These are phyloP conservation scores for Trichoderma virens DNA, from an alignment of 495 filamentous ascomycete genomes.

Conservation along the genomic window DNA sequence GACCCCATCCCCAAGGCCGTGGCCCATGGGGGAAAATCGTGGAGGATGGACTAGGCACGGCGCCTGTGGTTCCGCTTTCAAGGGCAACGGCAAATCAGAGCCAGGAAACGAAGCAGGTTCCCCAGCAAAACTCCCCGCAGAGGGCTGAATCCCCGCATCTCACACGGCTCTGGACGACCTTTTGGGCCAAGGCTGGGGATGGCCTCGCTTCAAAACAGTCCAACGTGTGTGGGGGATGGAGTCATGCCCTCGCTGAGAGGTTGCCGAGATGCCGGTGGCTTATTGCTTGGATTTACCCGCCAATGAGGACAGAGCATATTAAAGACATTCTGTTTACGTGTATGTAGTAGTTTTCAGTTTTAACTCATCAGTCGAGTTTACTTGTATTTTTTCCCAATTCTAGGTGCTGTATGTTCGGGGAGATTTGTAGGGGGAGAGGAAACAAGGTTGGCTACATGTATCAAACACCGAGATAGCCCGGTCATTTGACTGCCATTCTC, in stretches of 20 bases:
- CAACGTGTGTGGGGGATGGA: neutral
- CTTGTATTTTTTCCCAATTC: no score
- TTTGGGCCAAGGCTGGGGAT: neutral
- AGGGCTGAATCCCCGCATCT: neutral
- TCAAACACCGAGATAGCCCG: no score
- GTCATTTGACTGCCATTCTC: no score
- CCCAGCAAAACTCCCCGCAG: neutral
- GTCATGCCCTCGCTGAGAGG: neutral
- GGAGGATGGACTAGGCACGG: neutral
- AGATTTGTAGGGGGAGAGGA: no score
- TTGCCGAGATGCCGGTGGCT: constrained; percentile 2
- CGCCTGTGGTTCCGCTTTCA: neutral
- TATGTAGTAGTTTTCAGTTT: neutral
- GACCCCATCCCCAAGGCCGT: neutral
- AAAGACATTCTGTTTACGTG: neutral
- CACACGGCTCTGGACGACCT: neutral
- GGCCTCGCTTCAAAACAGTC: neutral
- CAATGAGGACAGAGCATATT: neutral
- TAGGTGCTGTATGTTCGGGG: no score
- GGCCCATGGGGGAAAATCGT: neutral
- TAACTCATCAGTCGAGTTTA: neutral
- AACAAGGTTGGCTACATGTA: no score
- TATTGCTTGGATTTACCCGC: neutral
- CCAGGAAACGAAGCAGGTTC: neutral
- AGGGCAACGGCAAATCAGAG: neutral